A percentile compares a stretch with the other conserved stretches of the same genome.
These are phyloP conservation scores for Talaromyces wortmannii DNA, from an alignment of 495 filamentous ascomycete genomes.

Conservation along the genomic window DNA sequence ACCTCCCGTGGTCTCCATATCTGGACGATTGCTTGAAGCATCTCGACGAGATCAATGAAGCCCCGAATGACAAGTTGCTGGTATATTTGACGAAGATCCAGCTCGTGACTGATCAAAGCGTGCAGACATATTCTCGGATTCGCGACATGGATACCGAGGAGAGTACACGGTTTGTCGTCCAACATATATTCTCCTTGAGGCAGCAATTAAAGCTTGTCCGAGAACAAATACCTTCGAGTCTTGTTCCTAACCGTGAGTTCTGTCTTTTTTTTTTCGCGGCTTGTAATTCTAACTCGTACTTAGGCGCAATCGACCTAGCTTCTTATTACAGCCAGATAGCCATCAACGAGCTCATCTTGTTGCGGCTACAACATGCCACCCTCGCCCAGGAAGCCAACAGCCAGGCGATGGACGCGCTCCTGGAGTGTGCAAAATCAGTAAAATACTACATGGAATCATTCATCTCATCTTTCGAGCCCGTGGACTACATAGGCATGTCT, in stretches of 20 bases:
- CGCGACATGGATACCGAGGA: conserved; percentile 4
- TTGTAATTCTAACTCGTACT: background rate
- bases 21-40: conserved; percentile 33
- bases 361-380: conserved; percentile 21
- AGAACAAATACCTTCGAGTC: conserved; percentile 14
- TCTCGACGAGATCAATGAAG: conserved; percentile 27
- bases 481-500: conserved; percentile 14
- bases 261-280: background rate
- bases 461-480: conserved; percentile 13
- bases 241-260: conserved; percentile 24
- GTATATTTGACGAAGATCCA: conserved; percentile 32
- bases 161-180: conserved; percentile 12
- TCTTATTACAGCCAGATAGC: conserved; percentile 12
- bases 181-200: conserved; percentile 31
- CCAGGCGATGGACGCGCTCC: conserved; percentile 5
- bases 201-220: conserved; percentile 22
- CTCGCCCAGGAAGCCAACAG: conserved; percentile 9
- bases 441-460: conserved; percentile 17
- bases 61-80: conserved; percentile 32
- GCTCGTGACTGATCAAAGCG: conserved; percentile 18
- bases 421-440: conserved; percentile 10
- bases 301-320: too few relatives aligned
- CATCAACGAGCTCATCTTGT: conserved; percentile 17
- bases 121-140: background rate
- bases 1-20: conserved; percentile 33